Base-by-base conservation (phyloP, 768 basidiomycete species). In the Lactarius evosmus region DNA sequence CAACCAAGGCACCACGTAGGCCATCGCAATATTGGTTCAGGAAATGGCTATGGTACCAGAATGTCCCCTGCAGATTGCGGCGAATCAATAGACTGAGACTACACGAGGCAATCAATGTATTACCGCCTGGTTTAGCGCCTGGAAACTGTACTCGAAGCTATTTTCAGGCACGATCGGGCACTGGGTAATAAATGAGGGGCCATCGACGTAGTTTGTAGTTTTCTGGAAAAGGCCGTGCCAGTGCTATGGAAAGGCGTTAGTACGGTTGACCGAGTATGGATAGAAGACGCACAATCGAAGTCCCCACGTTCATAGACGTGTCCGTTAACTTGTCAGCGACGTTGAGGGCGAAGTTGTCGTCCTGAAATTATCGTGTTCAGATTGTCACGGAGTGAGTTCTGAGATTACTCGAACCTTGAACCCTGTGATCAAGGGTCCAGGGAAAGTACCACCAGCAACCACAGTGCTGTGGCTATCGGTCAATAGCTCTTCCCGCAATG, bases 181-280 rank as follows among this genome's bases (percentile, higher is more conserved):
- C 65, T 83, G 81, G 16, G 71, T 77, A 11, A 80, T 71, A 27
- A 72, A 74, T 3, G 72, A 70, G 1, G 74, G 65, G 8, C 83
- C 83, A 60, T 85, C 83, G 1, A 75, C 79, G 71, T 74, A 80
- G 60, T 76, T 80, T 6, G 78, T 77, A 3, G 66, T 62, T 1
- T 70, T 69, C 67, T 84, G 82, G 57, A 72, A 75, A 53, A 84
- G 67, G 3, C 83, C 83, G 67, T 84, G 83, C 82, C 82, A 84
- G 66, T 85, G 83, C 83, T 85, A 54, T 3, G 52, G 4, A 2
- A 36, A n/a, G 0, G 40, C 9, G 40, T 64, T 34, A 61, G 38
- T 52, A 44, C 17, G 49, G n/a, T 16, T 9, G 29, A 7, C 4
- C 67, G 5, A 36, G 33, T n/a, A 52, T 17, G 49, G 16, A 6